A percentile compares a stretch with the other conserved stretches of the same genome.
These are phyloP conservation scores for Galeopsis tetrahit DNA, from an alignment of 257 asterid species.

Conservation along the genomic window DNA sequence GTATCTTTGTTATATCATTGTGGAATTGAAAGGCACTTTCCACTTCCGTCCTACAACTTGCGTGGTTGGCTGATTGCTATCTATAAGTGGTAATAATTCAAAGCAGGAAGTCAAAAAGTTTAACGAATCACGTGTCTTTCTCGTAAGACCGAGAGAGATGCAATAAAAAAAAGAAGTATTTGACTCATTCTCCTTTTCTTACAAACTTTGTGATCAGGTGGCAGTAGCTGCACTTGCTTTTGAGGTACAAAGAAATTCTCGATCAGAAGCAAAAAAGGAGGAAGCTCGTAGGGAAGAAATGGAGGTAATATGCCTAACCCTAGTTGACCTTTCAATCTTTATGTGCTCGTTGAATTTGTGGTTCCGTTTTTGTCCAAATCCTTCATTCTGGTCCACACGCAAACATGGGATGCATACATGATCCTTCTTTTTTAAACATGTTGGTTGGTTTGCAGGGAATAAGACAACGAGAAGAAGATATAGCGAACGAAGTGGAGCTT, in stretches of 20 bases:
- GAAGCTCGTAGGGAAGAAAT: conserved; percentile 75
- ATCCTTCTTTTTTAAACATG: background rate
- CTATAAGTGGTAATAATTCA: background rate
- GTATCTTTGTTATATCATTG: too few species aligned
- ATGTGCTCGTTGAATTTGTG: background rate
- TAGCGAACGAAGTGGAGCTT: conserved; percentile 64
- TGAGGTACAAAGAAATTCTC: conserved; percentile 90
- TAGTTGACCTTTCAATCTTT: conserved; percentile 4
- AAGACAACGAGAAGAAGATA: conserved; percentile 70
- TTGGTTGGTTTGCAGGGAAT: conserved; percentile 48
- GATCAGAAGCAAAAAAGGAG: conserved; percentile 96
- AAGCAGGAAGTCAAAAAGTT: too few species aligned
- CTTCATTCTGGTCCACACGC: background rate
- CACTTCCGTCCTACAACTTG: background rate
- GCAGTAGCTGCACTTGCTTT: conserved; percentile 79
- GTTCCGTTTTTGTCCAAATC: background rate
- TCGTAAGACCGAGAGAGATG: too few species aligned
- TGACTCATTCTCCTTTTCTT: conserved; percentile 23
- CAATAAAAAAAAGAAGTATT: too few species aligned
- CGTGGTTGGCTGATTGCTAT: background rate
- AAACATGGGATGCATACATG: background rate
- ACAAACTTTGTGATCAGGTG: conserved; percentile 54
- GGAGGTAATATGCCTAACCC: conserved; percentile 52
- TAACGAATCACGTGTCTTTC: too few species aligned
- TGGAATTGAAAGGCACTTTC: background rate